Base-by-base conservation (phyloP, 164 flowering plant genomes). In the Vitis labrusca region DNA sequence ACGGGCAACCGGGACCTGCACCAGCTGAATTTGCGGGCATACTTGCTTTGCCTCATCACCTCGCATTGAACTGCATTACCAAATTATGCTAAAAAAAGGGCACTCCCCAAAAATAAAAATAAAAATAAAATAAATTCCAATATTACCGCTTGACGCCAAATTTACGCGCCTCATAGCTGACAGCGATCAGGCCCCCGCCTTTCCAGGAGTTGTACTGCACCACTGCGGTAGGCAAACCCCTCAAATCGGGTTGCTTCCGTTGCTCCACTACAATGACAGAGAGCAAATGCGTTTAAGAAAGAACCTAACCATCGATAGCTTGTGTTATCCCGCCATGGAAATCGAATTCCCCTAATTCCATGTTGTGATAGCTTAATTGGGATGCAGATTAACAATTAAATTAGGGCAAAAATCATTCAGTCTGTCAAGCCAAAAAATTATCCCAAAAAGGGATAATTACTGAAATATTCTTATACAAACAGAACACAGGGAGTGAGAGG, bases 191-290 rank as follows among this genome's bases (percentile, higher is more conserved):
- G 50, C 84, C 97, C 65, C 99, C 99, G 67, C 99, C 99, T 84
- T 92, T 86, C 97, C 97, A 95, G 64, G 91, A 80, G 78, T 95
- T 95, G 77, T 92, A 95, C 74, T 95, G 99, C 15, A 93, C 94
- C 53, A 95, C 98, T 52, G 99, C 99, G 71, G 94, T 80, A 13
- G 98, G 98, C 50, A 82, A 65, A 44, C 99, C 99, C 77, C 90
- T 85, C 63, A 93, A 81, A 23, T 78, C 71, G 5, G 96, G 98
- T 23, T 81, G 90, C 69, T 81, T 92, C 74, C 97, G 82, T 71
- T 95, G 98, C 75, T 94, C 97, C 81, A 92, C 99, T 94, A 58
- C 63, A 79, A 65, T 11, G 3, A 12, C 69, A 29, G 44, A 63
- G 6, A 37, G 44, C 44, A 37, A 37, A 37, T 37, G 44, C 44